Evolutionary conservation across 106 monocot genomes (phyloP), one percentile per base, ranked within the genome.

Genomic region (Apostasia ramifera): DNA sequence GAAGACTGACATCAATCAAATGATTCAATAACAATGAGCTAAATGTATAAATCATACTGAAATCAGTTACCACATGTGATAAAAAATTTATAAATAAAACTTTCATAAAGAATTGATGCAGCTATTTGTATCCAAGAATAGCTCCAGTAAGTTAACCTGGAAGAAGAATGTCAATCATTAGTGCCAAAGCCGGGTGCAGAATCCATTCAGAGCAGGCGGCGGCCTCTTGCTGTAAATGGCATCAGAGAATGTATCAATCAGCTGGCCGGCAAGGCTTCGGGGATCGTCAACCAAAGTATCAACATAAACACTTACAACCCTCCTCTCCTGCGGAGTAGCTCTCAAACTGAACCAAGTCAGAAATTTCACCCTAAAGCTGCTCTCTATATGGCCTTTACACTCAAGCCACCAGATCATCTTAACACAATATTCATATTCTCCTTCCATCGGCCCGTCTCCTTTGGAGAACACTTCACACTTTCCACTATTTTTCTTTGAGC

Each of bases 321-420:
- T 88, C 42, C 91, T 85, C 77, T 95, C 95, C 68, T 85, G 88
- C 46, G 78, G 74, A 6, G 81, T 91, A 2, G 94, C 91, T 45
- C 81, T 50, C 65, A 95, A 58, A 73, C 94, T 91, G 75, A 88
- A 95, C 94, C 94, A 95, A 14, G 94, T 91, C 60, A 95, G 75
- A 53, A 95, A 95, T 73, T 95, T 95, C 45, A 91, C 81, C 61
- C 94, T 79, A 59, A 88, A 95, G 57, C 75, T 80, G 39, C 78
- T 82, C 75, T 95, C 94, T 2, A 95, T 88, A 41, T 80, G 75
- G 41, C 91, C 91, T 7, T 65, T 5, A 7, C 91, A 78, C 54
- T 91, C 91, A 4, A 91, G 66, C 84, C 86, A 80, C 55, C 86
- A 73, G 12, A 91, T 61, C 54, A 84, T 72, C 69, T 87, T 91